Base-by-base conservation (phyloP, 2,329 filamentous ascomycete genomes). In the Xylaria sp. region DNA sequence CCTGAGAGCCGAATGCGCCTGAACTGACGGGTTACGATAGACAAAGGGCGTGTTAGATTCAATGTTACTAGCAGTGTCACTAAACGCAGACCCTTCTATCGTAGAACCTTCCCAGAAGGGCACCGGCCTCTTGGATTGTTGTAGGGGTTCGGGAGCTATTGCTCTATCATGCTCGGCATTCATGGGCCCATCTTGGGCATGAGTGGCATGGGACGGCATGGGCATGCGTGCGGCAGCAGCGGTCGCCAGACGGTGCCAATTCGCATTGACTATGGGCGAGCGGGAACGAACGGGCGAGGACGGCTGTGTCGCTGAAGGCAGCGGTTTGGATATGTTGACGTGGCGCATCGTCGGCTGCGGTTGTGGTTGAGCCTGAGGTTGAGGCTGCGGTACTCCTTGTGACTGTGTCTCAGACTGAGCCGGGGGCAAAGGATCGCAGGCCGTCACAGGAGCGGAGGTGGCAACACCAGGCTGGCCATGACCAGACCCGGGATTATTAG, bases 31-130 rank as follows among this genome's bases (percentile, higher is more conserved):
- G 34, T 64, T 65, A 58, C 65, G 67, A 59, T 66, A 66, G 37
- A 61, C 49, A 55, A 61, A 60, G 7, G 61, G 61, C 35, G 65
- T 57, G 55, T 65, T 69, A 51, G 68, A 60, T 49, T 71, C 70
- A 63, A 63, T 59, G 59, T 70, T 72, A 63, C 70, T 72, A 67
- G 67, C 66, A 57, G 68, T 68, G 52, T 73, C 71, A 61, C 71
- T 72, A 62, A 72, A 71, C 57, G 68, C 59, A 51, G 70, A 72
- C 30, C 69, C 70, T 58, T 72, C 71, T 60, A 69, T 66, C 9
- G 71, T 73, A 13, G 71, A 73, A 42, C 67, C 69, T 23, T 73
- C 71, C 71, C 71, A 73, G 52, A 73, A 73, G 16, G 69, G 68
- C 49, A 60, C 60, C 54, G 62, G 64, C 37, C 62, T 65, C 57